Evolutionary conservation across 148 eudicot genomes (phyloP).

Genomic region (Agrostemma githago): DNA sequence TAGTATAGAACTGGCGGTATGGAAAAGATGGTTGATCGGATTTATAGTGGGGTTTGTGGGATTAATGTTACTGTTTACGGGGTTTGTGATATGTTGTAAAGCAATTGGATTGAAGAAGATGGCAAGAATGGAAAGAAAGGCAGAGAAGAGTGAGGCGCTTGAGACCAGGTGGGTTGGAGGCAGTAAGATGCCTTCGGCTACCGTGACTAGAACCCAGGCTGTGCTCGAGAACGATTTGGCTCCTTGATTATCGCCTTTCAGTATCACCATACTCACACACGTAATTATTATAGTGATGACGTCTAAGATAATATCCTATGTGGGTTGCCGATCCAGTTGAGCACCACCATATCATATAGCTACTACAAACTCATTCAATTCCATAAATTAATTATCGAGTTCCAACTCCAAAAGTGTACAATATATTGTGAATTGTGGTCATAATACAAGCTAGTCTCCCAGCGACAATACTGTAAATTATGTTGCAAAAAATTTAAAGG

Average conservation of each 20-base stretch:
- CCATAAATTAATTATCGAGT: not conserved
- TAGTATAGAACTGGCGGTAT: conserved; percentile 19
- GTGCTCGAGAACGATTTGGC: conserved; percentile 47
- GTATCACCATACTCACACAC: not conserved
- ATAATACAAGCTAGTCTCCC: not conserved
- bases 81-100: conserved; percentile 27
- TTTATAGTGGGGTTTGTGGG: conserved; percentile 44
- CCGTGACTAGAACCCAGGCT: conserved; percentile 67
- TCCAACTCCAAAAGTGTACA: conserved; percentile 1
- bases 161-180: conserved; percentile 51
- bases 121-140: conserved; percentile 45
- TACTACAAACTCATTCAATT: not conserved
- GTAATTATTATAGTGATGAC: not conserved
- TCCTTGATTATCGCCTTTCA: conserved; percentile 29
- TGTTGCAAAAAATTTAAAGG: not conserved
- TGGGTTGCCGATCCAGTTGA: not conserved
- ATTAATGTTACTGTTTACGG: conserved; percentile 26
- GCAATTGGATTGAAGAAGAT: conserved; percentile 23
- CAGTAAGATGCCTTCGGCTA: conserved; percentile 70
- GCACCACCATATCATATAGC: not conserved
- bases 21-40: conserved; percentile 64
- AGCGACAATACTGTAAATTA: not conserved
- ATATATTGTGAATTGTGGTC: conserved; percentile 1
- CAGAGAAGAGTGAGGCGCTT: conserved; percentile 54
- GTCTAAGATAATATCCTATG: not conserved